These are phyloP conservation scores for Lumnitzera littorea DNA, from an alignment of 345 rosid genomes.

Conservation along the genomic window DNA sequence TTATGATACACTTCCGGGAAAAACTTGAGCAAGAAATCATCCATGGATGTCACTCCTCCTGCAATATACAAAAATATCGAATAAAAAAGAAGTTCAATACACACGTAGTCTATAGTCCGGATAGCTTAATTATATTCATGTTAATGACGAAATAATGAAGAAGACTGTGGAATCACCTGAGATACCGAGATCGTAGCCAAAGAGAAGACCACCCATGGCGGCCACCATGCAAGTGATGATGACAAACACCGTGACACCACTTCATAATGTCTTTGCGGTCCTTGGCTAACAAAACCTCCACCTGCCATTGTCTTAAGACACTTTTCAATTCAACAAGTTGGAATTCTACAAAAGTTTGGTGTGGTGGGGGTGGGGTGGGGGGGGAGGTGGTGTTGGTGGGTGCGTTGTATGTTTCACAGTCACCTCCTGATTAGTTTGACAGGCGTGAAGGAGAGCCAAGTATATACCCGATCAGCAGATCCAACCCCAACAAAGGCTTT, in stretches of 20 bases:
- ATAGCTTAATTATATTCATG: too few species aligned
- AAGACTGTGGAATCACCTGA: slow-evolving; percentile 32
- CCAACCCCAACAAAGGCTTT: too few species aligned
- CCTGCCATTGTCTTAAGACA: slow-evolving; percentile 14
- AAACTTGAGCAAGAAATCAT: slow-evolving; percentile 48
- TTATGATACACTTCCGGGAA: slow-evolving; percentile 46
- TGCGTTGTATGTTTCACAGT: too few species aligned
- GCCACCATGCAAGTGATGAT: slow-evolving; percentile 63
- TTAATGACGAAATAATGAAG: too few species aligned
- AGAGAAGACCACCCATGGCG: slow-evolving; percentile 79
- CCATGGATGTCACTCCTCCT: slow-evolving; percentile 91
- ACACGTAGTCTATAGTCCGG: too few species aligned
- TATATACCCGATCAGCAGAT: too few species aligned
- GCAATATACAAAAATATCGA: slow-evolving; percentile 2
- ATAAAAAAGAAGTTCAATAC: background rate
- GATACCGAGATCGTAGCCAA: slow-evolving; percentile 80
- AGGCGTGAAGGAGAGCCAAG: too few species aligned
- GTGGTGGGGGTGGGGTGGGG: too few species aligned
- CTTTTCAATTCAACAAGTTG: too few species aligned
- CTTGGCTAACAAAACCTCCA: slow-evolving; percentile 24
- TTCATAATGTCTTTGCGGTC: slow-evolving; percentile 28
- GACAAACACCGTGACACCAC: slow-evolving; percentile 50
- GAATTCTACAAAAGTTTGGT: too few species aligned
- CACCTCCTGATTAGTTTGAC: too few species aligned
- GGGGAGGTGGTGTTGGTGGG: too few species aligned